A percentile compares a stretch with the other conserved stretches of the same genome.
phyloP scores from a whole-genome alignment of 305 asterid genomes.

The Stenogyne calaminthoides region DNA sequence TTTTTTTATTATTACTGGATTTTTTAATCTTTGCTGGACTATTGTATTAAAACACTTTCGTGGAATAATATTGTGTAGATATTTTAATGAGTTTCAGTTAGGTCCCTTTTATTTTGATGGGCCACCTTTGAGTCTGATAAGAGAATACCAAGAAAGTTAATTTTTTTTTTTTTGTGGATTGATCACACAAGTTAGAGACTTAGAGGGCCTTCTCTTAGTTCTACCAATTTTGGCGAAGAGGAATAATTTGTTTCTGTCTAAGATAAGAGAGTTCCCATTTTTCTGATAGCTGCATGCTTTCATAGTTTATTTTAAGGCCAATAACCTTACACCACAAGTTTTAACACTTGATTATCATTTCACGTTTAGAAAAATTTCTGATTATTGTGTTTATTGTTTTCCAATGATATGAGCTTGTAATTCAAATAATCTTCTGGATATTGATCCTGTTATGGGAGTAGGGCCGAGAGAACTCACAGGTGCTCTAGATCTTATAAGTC shows the following conservation, averaged over 20 bases:
- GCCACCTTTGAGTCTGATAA: not conserved
- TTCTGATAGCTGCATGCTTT: not conserved
- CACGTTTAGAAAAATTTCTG: not conserved
- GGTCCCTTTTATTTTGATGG: not conserved
- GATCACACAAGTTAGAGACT: conserved; percentile 9
- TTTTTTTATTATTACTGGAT: not conserved
- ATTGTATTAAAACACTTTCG: not conserved
- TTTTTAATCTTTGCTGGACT: not conserved
- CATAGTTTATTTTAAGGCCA: not conserved
- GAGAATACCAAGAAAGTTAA: not conserved
- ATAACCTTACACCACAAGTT: not conserved
- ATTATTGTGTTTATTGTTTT: not conserved
- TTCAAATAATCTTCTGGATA: conserved; percentile 1
- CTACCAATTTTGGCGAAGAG: not conserved
- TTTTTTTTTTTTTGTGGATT: conserved; percentile 11
- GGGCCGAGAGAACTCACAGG: conserved; percentile 91
- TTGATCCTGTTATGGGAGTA: conserved; percentile 31
- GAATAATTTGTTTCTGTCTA: not conserved
- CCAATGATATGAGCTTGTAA: not conserved
- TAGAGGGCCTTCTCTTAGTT: not conserved
- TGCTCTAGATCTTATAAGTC: conserved; percentile 73
- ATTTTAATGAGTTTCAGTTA: not conserved
- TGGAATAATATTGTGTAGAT: not conserved
- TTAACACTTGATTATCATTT: conserved; percentile 13
- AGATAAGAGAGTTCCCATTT: not conserved